These are phyloP conservation scores for Apostasia ramifera DNA, from an alignment of 106 monocot genomes.

Conservation along the genomic window DNA sequence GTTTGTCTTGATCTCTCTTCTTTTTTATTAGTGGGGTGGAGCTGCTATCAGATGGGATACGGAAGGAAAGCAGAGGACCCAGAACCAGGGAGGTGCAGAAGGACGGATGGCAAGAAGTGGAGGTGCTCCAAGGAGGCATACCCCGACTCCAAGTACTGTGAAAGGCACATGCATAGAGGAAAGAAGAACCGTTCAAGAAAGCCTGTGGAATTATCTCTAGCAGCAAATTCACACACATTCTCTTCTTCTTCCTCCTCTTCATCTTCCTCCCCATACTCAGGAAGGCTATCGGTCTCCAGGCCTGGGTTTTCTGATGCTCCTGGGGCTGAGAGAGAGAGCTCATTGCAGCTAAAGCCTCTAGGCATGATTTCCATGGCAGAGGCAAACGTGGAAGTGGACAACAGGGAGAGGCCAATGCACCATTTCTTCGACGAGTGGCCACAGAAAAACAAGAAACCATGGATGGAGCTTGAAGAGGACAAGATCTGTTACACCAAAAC, in stretches of 20 bases:
- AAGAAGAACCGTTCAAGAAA: slow-evolving; percentile 97
- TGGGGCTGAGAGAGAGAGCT: slow-evolving; percentile 31
- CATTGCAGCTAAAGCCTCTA: slow-evolving; percentile 55
- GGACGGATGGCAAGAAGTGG: slow-evolving; percentile 97
- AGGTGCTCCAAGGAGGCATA: slow-evolving; percentile 81
- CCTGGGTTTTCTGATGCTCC: slow-evolving; percentile 21
- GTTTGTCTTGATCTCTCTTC: neutral
- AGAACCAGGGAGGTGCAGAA: slow-evolving; percentile 85
- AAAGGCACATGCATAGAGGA: slow-evolving; percentile 91
- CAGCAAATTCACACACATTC: slow-evolving; percentile 2
- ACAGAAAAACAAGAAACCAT: slow-evolving; percentile 20
- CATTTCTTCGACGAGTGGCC: slow-evolving; percentile 74
- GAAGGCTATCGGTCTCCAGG: slow-evolving; percentile 21
- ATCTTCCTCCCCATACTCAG: neutral
- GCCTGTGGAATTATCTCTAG: slow-evolving; percentile 88
- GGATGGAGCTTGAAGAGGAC: slow-evolving; percentile 40
- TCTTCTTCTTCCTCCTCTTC: slow-evolving; percentile 10
- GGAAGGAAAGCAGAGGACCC: slow-evolving; percentile 77
- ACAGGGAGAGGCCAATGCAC: slow-evolving; percentile 35
- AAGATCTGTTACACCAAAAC: slow-evolving; percentile 31
- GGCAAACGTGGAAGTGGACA: slow-evolving; percentile 20
- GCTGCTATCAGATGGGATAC: slow-evolving; percentile 39
- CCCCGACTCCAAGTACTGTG: slow-evolving; percentile 88
- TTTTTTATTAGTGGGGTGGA: slow-evolving; percentile 57
- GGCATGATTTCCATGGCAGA: slow-evolving; percentile 32